phyloP scores from a whole-genome alignment of 352 stramenopile species.

The Phytophthora idaei region DNA sequence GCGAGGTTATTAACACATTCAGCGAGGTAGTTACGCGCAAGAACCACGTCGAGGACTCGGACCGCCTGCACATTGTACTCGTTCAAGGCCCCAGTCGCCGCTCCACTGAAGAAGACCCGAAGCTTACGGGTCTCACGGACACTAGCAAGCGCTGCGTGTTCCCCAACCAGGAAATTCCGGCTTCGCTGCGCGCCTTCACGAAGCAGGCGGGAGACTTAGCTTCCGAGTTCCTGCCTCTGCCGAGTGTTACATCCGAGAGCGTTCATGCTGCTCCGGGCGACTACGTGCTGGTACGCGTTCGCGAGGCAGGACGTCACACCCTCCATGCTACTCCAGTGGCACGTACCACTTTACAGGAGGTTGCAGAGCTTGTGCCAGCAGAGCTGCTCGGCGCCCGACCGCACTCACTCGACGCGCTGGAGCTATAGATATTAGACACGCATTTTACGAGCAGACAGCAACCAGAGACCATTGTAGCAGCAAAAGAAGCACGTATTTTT shows the following conservation, averaged over 20 bases:
- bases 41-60: constrained; percentile 91
- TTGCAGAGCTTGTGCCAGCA: constrained; percentile 50
- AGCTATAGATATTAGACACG: constrained; percentile 40
- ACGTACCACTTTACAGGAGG: constrained; percentile 73
- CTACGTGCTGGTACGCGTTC: constrained; percentile 85
- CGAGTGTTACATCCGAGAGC: constrained; percentile 32
- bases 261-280: constrained; percentile 68
- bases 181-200: constrained; percentile 53
- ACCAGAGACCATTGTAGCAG: constrained; percentile 2
- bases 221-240: constrained; percentile 56
- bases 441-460: constrained; percentile 9
- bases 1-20: constrained; percentile 97
- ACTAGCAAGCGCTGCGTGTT: constrained; percentile 92
- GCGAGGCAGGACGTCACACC: constrained; percentile 82
- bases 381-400: constrained; percentile 66
- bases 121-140: constrained; percentile 87
- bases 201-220: constrained; percentile 41
- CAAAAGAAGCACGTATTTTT: constrained; percentile 29
- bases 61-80: constrained; percentile 94
- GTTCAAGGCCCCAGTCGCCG: constrained; percentile 93
- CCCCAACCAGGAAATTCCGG: constrained; percentile 56
- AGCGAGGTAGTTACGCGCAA: constrained; percentile 90
- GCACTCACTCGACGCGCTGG: constrained; percentile 44
- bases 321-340: constrained; percentile 83
- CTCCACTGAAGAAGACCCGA: constrained; percentile 70